Conservation (phyloP, 805 yeast genomes). For the Yamadazyma kitorensis region DNA sequence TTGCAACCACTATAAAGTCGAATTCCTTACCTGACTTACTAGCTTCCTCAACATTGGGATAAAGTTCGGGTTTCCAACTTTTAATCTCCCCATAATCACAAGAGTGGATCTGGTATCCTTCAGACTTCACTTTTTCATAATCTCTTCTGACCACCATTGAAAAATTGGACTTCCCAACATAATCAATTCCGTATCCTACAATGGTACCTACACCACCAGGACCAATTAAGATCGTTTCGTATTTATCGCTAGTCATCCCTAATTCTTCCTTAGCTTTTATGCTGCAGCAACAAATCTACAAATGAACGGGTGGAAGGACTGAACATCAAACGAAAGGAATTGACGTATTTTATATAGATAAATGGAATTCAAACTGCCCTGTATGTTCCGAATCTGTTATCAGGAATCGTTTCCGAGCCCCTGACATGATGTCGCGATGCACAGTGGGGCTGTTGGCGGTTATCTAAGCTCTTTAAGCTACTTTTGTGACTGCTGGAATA, state of each 20-base stretch:
- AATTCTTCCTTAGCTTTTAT: background rate
- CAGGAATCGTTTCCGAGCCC: no score
- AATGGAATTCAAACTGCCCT: no score
- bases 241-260: conserved; percentile 2
- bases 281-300: no score
- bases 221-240: conserved; percentile 20
- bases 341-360: no score
- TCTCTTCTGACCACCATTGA: conserved; percentile 34
- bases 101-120: conserved; percentile 32
- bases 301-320: no score
- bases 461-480: no score
- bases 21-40: conserved; percentile 20
- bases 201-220: conserved; percentile 38
- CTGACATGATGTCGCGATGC: no score
- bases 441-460: no score
- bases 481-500: no score
- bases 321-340: no score
- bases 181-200: conserved; percentile 26
- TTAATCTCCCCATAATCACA: conserved; percentile 25
- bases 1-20: conserved; percentile 32
- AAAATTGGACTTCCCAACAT: conserved; percentile 22
- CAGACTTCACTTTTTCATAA: conserved; percentile 21
- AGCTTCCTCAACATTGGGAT: conserved; percentile 24
- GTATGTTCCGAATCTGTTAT: no score
- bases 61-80: conserved; percentile 24